Evolutionary conservation across 495 filamentous ascomycete species (phyloP), one percentile per base, ranked within the genome.

Genomic region (Annulohypoxylon maeteangense): DNA sequence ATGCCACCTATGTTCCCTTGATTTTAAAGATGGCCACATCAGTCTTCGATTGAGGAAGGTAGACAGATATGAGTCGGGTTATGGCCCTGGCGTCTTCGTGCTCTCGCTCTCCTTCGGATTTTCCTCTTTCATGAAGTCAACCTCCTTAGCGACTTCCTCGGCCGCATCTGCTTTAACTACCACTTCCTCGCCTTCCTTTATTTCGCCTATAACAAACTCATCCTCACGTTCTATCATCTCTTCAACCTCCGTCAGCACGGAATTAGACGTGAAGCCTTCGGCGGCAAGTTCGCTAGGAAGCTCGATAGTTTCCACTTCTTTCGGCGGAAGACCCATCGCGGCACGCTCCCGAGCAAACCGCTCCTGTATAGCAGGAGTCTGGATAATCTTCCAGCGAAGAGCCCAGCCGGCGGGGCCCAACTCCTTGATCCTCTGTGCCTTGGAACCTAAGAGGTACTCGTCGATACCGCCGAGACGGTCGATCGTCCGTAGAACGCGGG

Each of bases 361-460:
- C 70, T 83, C 84, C 71, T 85, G 86, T 29, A 95, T 84, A 40
- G 76, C 78, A 2, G 84, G 82, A 1, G 88, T 91, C 82, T 93
- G 91, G 90, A 97, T 91, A 55, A 98, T 81, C 69, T 88, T 83
- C 92, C 93, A 97, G 73, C 95, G 82, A 69, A 98, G 82, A 57
- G 87, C 82, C 95, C 95, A 99, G 11, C 95, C 95, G 66, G 88
- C 90, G 57, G 93, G 86, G 3, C 95, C 95, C 61, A 99, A 81
- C 71, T 96, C 92, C 83, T 89, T 92, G 47, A 98, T 83, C 62
- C 96, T 84, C 34, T 80, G 86, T 11, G 89, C 78, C 77, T 90
- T 92, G 74, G 87, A 85, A 45, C 91, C 91, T 4, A 97, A 81
- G 31, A 99, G 82, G 80, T 99, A 99, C 65, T 92, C 89, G 80